A percentile compares a stretch with the other conserved stretches of the same genome.
Evolutionary conservation across 2,329 filamentous ascomycete species (phyloP).

Genomic region (Colletotrichum sp.): DNA sequence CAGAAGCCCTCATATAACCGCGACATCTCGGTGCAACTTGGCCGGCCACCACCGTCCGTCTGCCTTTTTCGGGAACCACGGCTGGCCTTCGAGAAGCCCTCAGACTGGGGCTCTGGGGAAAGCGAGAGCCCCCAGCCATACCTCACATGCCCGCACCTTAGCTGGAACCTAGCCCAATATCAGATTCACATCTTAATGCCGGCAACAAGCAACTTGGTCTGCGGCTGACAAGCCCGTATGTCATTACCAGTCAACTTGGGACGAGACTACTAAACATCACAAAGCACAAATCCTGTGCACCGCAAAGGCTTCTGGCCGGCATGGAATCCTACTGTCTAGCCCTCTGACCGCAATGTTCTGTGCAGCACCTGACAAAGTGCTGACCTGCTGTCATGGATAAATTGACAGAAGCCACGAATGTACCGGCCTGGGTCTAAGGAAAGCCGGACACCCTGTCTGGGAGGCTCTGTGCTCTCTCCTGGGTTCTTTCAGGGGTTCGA

Average conservation of each 20-base stretch:
- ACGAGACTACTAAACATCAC: background rate
- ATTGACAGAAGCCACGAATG: slow-evolving; percentile 13
- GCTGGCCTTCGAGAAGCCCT: background rate
- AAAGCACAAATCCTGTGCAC: background rate
- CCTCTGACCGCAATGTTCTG: background rate
- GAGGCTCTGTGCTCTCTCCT: background rate
- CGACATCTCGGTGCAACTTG: background rate
- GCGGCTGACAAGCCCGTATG: background rate
- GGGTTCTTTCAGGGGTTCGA: background rate
- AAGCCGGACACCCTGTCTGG: background rate
- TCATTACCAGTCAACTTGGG: background rate
- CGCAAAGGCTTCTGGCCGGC: background rate
- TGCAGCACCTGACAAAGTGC: background rate
- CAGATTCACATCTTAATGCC: background rate
- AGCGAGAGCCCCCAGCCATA: background rate
- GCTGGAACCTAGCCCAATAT: background rate
- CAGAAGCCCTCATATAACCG: background rate
- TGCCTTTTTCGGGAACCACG: background rate
- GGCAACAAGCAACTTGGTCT: background rate
- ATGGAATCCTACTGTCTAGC: background rate
- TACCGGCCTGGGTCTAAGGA: background rate
- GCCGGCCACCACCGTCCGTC: background rate
- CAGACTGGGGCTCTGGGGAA: background rate
- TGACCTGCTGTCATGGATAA: slow-evolving; percentile 7
- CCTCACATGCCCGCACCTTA: background rate